Evolutionary conservation across 768 basidiomycete species (phyloP).

Genomic region (Xerocomus spinulosus): DNA sequence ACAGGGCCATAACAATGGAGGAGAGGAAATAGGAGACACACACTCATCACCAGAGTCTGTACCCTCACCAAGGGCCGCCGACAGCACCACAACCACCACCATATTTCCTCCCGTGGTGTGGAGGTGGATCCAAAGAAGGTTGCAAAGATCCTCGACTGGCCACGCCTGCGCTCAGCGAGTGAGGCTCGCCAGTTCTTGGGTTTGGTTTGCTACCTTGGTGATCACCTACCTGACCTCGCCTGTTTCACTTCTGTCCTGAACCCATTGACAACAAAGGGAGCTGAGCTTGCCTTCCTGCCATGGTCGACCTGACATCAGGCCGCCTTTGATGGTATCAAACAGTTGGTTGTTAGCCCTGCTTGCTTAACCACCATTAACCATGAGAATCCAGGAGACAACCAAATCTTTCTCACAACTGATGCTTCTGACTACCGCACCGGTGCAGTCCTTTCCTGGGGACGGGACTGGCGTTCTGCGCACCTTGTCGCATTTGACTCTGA

Average conservation of each 20-base stretch:
- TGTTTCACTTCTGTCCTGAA: neutral
- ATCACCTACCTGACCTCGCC: too few species aligned
- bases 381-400: neutral
- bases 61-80: too few species aligned
- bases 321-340: neutral
- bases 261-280: neutral
- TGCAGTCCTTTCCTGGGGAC: neutral
- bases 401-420: neutral
- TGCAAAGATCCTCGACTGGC: neutral
- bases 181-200: neutral
- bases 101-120: neutral
- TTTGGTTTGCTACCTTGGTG: neutral
- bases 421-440: neutral
- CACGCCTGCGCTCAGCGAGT: neutral
- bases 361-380: neutral
- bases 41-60: conserved; percentile 9
- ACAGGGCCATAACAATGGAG: conserved; percentile 13
- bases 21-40: neutral
- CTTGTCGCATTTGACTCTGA: neutral
- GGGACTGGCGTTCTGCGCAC: neutral
- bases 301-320: neutral
- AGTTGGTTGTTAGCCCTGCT: neutral
- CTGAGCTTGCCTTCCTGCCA: neutral
- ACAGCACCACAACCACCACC: too few species aligned
- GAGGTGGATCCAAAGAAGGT: neutral